Conservation (phyloP, 2,329 filamentous ascomycete genomes). For the Colletotrichum simmondsii region DNA sequence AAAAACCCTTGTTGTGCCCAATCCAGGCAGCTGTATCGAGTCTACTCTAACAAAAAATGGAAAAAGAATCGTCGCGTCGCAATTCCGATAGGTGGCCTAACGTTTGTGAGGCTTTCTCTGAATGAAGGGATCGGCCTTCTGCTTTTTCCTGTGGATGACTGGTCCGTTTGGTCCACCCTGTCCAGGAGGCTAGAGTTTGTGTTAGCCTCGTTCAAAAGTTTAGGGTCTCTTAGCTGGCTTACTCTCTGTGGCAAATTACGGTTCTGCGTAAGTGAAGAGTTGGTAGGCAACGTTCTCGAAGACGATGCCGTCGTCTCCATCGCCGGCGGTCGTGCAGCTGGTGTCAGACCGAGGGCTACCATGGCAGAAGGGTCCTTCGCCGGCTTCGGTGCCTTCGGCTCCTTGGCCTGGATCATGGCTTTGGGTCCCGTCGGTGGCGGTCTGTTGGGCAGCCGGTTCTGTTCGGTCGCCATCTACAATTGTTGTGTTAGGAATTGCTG, state of each 20-base stretch:
- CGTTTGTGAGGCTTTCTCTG: constrained; percentile 46
- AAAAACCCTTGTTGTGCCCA: background rate
- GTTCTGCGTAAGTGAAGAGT: constrained; percentile 1
- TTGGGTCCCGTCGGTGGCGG: constrained; percentile 35
- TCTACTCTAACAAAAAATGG: constrained; percentile 23
- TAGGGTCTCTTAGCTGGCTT: background rate
- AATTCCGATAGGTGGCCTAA: constrained; percentile 6
- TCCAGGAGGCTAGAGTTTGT: constrained; percentile 11
- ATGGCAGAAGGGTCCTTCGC: constrained; percentile 62
- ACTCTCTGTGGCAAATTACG: constrained; percentile 26
- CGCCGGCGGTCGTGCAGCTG: constrained; percentile 55
- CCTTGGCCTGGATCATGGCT: constrained; percentile 10
- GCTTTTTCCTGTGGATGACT: constrained; percentile 48
- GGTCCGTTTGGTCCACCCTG: constrained; percentile 29
- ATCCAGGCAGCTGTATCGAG: constrained; percentile 12
- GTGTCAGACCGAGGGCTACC: constrained; percentile 60
- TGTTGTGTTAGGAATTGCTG: constrained; percentile 14
- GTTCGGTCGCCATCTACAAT: constrained; percentile 30
- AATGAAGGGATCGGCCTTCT: constrained; percentile 57
- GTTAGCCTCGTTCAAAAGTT: constrained; percentile 1
- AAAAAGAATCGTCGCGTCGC: constrained; percentile 22
- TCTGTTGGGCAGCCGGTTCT: constrained; percentile 25
- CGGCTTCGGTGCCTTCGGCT: constrained; percentile 37
- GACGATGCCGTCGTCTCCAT: constrained; percentile 24
- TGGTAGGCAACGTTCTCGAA: constrained; percentile 28